phyloP scores from a whole-genome alignment of 2,329 filamentous ascomycete species.

The Fonsecaea nubica region DNA sequence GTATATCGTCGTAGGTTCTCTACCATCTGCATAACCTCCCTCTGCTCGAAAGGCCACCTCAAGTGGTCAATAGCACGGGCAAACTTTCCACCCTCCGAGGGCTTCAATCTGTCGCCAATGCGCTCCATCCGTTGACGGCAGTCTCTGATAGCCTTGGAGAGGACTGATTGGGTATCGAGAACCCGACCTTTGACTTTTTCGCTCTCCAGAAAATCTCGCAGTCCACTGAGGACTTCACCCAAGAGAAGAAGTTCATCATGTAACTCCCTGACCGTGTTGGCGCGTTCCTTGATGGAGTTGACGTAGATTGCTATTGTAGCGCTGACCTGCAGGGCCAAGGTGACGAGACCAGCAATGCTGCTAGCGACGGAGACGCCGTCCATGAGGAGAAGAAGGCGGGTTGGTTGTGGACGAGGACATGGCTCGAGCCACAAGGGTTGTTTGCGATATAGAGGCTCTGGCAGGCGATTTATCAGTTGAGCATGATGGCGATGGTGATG shows the following conservation, averaged over 20 bases:
- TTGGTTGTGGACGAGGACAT: slow-evolving; percentile 17
- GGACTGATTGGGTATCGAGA: slow-evolving; percentile 35
- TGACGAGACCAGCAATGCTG: slow-evolving; percentile 38
- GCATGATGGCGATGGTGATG: slow-evolving; percentile 10
- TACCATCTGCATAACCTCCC: slow-evolving; percentile 36
- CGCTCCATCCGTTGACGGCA: slow-evolving; percentile 38
- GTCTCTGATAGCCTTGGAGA: slow-evolving; percentile 35
- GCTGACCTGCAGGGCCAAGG: slow-evolving; percentile 32
- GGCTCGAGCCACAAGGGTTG: not conserved
- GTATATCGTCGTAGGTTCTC: slow-evolving; percentile 34
- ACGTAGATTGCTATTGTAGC: slow-evolving; percentile 33
- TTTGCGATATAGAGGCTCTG: not conserved
- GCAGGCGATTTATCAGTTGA: slow-evolving; percentile 22
- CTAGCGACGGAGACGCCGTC: slow-evolving; percentile 36
- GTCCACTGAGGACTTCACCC: slow-evolving; percentile 34
- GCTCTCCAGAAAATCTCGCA: slow-evolving; percentile 35
- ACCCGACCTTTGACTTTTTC: slow-evolving; percentile 24
- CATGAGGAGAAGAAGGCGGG: slow-evolving; percentile 18
- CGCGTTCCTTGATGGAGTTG: slow-evolving; percentile 36
- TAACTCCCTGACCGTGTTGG: slow-evolving; percentile 37
- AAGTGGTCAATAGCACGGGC: slow-evolving; percentile 35
- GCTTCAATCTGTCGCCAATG: slow-evolving; percentile 36
- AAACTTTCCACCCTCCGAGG: slow-evolving; percentile 28
- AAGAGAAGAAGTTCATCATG: slow-evolving; percentile 37
- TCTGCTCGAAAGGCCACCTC: slow-evolving; percentile 40